phyloP scores from a whole-genome alignment of 768 basidiomycete genomes.

The Tylopilus sp. region DNA sequence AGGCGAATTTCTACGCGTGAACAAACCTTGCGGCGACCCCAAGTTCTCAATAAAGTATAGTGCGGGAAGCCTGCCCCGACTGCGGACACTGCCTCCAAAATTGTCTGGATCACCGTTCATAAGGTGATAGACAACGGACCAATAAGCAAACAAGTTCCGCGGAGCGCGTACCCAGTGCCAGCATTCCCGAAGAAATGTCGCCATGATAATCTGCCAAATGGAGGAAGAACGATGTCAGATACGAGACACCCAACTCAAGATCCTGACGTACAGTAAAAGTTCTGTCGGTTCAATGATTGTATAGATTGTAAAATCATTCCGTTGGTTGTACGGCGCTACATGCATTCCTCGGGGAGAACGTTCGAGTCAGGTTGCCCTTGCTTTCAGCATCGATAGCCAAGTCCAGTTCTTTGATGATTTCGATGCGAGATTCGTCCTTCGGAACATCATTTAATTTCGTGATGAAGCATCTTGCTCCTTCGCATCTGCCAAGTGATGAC shows the following conservation, averaged over 20 bases:
- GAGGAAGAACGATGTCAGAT: conserved; percentile 11
- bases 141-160: not conserved
- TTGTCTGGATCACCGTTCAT: conserved; percentile 73
- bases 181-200: conserved; percentile 75
- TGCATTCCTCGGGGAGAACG: conserved; percentile 63
- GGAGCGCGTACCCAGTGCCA: conserved; percentile 50
- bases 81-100: conserved; percentile 76
- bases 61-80: conserved; percentile 68
- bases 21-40: conserved; percentile 66
- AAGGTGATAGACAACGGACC: conserved; percentile 52
- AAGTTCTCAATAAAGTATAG: conserved; percentile 63
- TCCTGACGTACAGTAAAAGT: conserved; percentile 66
- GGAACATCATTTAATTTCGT: conserved; percentile 64
- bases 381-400: conserved; percentile 69
- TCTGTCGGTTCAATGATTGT: conserved; percentile 78
- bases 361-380: conserved; percentile 75
- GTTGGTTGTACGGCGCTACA: conserved; percentile 73
- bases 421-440: conserved; percentile 50
- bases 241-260: not conserved
- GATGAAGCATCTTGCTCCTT: conserved; percentile 59
- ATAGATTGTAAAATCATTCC: conserved; percentile 86
- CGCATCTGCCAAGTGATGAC: conserved; percentile 59
- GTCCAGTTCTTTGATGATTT: conserved; percentile 60
- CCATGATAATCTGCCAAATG: conserved; percentile 67
- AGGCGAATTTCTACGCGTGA: not conserved